These are phyloP conservation scores for Fusarium staphyleae DNA, from an alignment of 2,329 filamentous ascomycete species.

Conservation along the genomic window DNA sequence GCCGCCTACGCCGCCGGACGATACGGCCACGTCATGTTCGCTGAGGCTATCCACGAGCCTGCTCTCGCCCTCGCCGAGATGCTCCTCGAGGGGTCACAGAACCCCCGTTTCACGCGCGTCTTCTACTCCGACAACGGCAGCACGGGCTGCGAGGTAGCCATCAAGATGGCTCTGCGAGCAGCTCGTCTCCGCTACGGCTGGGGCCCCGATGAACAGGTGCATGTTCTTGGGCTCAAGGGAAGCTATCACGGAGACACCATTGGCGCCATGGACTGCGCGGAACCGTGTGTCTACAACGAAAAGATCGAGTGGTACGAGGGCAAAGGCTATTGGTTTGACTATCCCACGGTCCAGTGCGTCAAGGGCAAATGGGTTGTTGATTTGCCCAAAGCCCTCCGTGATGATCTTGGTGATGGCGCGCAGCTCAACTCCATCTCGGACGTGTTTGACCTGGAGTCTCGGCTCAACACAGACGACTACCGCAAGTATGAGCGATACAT, in stretches of 20 bases:
- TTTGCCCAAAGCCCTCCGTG: conserved; percentile 57
- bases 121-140: conserved; percentile 88
- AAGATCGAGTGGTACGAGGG: conserved; percentile 88
- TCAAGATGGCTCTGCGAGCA: conserved; percentile 84
- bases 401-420: conserved; percentile 53
- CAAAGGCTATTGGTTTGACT: conserved; percentile 82
- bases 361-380: conserved; percentile 71
- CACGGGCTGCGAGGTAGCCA: conserved; percentile 81
- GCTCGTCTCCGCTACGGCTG: conserved; percentile 71
- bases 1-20: conserved; percentile 83
- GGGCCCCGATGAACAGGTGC: conserved; percentile 64
- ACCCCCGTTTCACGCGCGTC: conserved; percentile 71
- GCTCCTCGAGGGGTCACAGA: conserved; percentile 65
- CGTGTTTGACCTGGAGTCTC: conserved; percentile 65
- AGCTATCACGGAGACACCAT: conserved; percentile 91
- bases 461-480: conserved; percentile 55
- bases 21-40: conserved; percentile 91
- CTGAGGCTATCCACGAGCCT: conserved; percentile 79
- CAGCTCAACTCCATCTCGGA: conserved; percentile 58
- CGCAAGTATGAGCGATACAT: conserved; percentile 69
- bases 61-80: conserved; percentile 72
- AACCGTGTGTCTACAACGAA: conserved; percentile 79
- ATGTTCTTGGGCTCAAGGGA: conserved; percentile 77
- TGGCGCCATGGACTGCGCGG: conserved; percentile 84
- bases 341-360: conserved; percentile 72